Conservation (phyloP, 768 basidiomycete species). For the Boletus speciosus region DNA sequence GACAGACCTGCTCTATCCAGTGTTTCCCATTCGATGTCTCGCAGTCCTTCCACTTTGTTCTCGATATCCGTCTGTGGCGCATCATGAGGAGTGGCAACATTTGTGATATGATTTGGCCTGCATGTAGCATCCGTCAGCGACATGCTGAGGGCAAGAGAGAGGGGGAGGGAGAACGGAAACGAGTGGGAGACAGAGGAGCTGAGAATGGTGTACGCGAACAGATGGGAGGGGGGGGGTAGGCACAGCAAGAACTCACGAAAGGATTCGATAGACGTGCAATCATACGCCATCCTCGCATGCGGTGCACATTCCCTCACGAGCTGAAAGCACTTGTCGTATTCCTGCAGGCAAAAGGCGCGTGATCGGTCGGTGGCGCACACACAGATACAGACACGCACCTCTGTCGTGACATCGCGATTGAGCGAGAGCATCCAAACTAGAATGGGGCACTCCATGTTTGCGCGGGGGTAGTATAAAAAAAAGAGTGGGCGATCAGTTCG, state of each 20-base stretch:
- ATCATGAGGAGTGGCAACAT: slow-evolving; percentile 83
- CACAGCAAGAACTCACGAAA: slow-evolving; percentile 50
- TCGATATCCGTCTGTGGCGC: slow-evolving; percentile 76
- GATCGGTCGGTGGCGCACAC: background rate
- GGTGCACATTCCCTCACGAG: slow-evolving; percentile 60
- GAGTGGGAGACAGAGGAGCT: background rate
- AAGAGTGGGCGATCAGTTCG: background rate
- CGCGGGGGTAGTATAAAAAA: no score
- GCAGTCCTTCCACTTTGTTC: slow-evolving; percentile 69
- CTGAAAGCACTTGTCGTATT: slow-evolving; percentile 66
- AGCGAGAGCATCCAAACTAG: slow-evolving; percentile 79
- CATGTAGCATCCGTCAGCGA: background rate
- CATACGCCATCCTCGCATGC: slow-evolving; percentile 50
- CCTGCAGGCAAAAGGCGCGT: slow-evolving; percentile 38
- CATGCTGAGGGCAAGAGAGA: background rate
- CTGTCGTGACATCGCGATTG: slow-evolving; percentile 67
- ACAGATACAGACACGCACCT: slow-evolving; percentile 34
- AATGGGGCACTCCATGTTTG: slow-evolving; percentile 55
- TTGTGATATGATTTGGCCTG: slow-evolving; percentile 69
- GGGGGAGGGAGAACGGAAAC: background rate
- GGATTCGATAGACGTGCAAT: slow-evolving; percentile 56
- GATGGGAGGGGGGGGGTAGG: background rate
- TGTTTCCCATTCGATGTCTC: slow-evolving; percentile 63
- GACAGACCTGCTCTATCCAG: slow-evolving; percentile 74
- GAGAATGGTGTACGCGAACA: background rate